Conservation (phyloP, 2,329 filamentous ascomycete species). For the Neopestalotiopsis rosae region DNA sequence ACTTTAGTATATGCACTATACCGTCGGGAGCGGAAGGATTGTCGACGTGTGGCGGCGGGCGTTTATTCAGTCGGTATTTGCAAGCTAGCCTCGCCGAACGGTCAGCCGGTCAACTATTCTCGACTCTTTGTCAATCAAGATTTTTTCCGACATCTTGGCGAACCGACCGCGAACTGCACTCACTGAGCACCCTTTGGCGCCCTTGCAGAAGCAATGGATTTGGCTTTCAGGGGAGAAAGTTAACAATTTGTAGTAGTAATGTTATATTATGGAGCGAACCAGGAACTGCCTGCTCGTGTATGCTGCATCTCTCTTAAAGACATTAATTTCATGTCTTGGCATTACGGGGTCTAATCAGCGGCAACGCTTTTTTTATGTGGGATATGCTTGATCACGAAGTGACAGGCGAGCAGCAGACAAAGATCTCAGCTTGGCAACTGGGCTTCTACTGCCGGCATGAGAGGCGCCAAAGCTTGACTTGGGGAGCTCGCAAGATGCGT, state of each 20-base stretch:
- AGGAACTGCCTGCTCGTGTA: constrained; percentile 1
- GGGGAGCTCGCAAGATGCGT: not conserved
- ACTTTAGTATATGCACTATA: not conserved
- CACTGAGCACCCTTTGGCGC: not conserved
- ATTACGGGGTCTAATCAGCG: not conserved
- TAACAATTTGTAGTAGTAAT: not conserved
- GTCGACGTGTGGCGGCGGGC: not conserved
- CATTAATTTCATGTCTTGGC: not conserved
- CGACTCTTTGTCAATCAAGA: not conserved
- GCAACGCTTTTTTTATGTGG: constrained; percentile 3
- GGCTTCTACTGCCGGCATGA: not conserved
- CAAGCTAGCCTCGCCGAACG: not conserved
- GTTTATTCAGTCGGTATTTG: not conserved
- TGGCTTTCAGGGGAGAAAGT: not conserved
- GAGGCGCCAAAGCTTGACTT: not conserved
- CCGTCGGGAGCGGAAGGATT: not conserved
- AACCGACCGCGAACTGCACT: not conserved
- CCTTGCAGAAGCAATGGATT: not conserved
- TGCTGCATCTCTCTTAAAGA: not conserved
- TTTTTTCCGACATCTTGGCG: not conserved
- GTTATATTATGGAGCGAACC: not conserved
- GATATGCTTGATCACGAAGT: not conserved
- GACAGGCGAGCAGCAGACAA: not conserved
- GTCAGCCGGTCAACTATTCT: not conserved
- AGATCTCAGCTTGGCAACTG: not conserved